A percentile compares a stretch with the other conserved stretches of the same genome.
phyloP scores from a whole-genome alignment of 768 basidiomycete species.

The Pulveroboletus frians region DNA sequence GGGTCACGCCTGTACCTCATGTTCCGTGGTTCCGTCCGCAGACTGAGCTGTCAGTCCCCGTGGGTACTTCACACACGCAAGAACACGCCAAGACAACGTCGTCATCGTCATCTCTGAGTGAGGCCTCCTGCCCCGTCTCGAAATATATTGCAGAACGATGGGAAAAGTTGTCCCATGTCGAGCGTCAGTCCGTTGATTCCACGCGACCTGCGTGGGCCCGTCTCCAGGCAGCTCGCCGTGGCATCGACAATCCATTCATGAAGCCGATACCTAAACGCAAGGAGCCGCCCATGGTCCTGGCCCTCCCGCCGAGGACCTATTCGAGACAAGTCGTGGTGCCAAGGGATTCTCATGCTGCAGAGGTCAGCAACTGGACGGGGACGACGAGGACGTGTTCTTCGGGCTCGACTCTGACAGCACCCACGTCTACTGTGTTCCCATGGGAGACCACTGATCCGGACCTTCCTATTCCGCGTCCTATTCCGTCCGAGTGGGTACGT shows the following conservation, averaged over 20 bases:
- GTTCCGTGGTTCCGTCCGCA: constrained; percentile 52
- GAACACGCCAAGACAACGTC: constrained; percentile 7
- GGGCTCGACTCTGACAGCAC: constrained; percentile 12
- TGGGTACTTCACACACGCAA: constrained; percentile 4
- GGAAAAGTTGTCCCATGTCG: constrained; percentile 24
- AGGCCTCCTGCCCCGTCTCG: constrained; percentile 20
- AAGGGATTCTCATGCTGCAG: constrained; percentile 33
- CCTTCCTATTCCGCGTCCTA: constrained; percentile 51
- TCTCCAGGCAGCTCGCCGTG: constrained; percentile 40
- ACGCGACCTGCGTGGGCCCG: constrained; percentile 49
- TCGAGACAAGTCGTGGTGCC: constrained; percentile 15
- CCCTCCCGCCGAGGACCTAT: constrained; percentile 31
- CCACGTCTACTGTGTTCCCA: constrained; percentile 34
- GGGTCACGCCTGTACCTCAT: constrained; percentile 46
- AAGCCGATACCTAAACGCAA: constrained; percentile 20
- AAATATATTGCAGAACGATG: constrained; percentile 30
- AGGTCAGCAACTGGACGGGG: constrained; percentile 26
- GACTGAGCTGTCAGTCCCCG: neutral
- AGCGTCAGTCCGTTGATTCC: constrained; percentile 23
- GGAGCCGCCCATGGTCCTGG: constrained; percentile 21
- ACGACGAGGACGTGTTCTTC: constrained; percentile 19
- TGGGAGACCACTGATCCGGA: constrained; percentile 42
- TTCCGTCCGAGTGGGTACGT: constrained; percentile 48
- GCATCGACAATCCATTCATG: constrained; percentile 52
- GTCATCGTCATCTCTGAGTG: constrained; percentile 8